Conservation (phyloP, 345 rosid species). For the Jatropha curcas region DNA sequence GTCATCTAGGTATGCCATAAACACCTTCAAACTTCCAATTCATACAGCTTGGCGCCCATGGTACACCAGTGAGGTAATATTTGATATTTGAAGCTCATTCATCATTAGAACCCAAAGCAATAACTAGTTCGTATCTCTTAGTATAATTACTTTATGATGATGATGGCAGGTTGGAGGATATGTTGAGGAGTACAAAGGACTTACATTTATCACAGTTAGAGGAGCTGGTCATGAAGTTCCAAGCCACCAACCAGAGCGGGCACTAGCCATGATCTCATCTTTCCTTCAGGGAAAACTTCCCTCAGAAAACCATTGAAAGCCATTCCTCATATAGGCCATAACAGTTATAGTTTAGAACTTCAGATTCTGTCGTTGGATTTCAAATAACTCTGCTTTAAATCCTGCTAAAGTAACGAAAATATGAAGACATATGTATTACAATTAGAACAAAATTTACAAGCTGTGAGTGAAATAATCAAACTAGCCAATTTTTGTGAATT, state of each 20-base stretch:
- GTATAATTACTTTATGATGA: not conserved
- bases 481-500: too few species aligned
- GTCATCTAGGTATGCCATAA: constrained; percentile 40
- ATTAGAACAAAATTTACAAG: too few species aligned
- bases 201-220: constrained; percentile 40
- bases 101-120: not conserved
- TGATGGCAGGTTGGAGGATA: constrained; percentile 52
- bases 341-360: too few species aligned
- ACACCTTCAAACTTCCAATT: constrained; percentile 29
- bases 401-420: not conserved
- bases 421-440: not conserved
- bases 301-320: constrained; percentile 10
- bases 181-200: constrained; percentile 38
- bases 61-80: constrained; percentile 43
- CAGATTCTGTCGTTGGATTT: not conserved
- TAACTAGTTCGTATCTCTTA: not conserved
- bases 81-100: not conserved
- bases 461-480: too few species aligned
- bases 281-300: constrained; percentile 47
- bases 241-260: constrained; percentile 47
- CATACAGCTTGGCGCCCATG: constrained; percentile 46
- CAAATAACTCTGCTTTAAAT: not conserved
- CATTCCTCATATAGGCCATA: not conserved
- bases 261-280: constrained; percentile 40
- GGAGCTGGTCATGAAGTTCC: constrained; percentile 55